Evolutionary conservation across 257 asterid genomes (phyloP).

Genomic region (Misopates orontium): DNA sequence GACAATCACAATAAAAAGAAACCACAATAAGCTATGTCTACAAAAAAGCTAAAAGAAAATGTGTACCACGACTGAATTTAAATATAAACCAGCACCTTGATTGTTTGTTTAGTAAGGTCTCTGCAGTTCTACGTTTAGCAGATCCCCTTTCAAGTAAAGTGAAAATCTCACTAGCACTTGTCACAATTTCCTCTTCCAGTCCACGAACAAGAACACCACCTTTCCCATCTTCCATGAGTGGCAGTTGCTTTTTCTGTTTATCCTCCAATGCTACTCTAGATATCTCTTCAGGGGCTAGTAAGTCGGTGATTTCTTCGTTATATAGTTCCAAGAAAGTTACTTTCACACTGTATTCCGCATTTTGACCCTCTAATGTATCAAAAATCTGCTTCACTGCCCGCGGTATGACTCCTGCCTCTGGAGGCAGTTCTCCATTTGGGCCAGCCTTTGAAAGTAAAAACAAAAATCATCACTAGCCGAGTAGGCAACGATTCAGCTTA

Average conservation of each 20-base stretch:
- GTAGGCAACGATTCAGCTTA: neutral
- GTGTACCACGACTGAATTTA: neutral
- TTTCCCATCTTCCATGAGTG: conserved; percentile 91
- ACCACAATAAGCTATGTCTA: neutral
- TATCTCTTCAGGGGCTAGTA: conserved; percentile 78
- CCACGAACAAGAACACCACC: conserved; percentile 94
- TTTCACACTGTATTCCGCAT: conserved; percentile 85
- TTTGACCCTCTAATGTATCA: conserved; percentile 77
- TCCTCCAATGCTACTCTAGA: conserved; percentile 64
- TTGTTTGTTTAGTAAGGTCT: conserved; percentile 80
- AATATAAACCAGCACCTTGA: conserved; percentile 62
- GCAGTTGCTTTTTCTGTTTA: conserved; percentile 77
- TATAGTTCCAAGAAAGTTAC: conserved; percentile 85
- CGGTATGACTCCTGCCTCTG: conserved; percentile 86
- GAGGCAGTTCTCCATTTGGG: conserved; percentile 73
- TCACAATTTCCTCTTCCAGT: conserved; percentile 84
- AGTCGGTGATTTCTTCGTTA: conserved; percentile 87
- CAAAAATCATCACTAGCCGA: neutral
- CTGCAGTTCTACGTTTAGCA: conserved; percentile 86
- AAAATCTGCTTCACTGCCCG: conserved; percentile 81
- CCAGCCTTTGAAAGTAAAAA: conserved; percentile 52
- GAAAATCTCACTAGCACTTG: conserved; percentile 74
- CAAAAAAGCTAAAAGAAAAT: neutral
- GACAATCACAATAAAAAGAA: conserved; percentile 31
- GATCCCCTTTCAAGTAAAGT: conserved; percentile 82